These are phyloP conservation scores for Podila verticillata DNA, from an alignment of 192 early-diverging fungal genomes.

Conservation along the genomic window DNA sequence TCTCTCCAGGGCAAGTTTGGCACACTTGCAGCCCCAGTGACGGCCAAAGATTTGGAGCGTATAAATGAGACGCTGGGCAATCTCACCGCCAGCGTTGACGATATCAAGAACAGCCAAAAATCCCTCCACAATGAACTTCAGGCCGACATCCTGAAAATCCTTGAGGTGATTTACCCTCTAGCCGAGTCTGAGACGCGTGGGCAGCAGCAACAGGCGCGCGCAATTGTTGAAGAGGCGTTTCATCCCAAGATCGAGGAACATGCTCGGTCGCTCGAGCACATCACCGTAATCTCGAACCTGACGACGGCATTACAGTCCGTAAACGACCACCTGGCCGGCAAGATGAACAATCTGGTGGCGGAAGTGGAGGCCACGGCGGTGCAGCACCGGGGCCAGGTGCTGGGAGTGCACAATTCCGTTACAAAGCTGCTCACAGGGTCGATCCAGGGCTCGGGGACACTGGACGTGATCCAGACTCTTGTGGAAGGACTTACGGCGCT, in stretches of 20 bases:
- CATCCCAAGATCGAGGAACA: background rate
- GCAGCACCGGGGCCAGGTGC: background rate
- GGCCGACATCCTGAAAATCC: constrained; percentile 9
- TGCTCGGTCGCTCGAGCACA: background rate
- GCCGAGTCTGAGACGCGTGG: background rate
- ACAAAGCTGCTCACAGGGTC: background rate
- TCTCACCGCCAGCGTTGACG: background rate
- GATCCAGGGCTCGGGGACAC: background rate
- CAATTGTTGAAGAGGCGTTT: background rate
- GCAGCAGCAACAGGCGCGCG: background rate
- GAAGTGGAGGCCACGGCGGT: too few relatives aligned
- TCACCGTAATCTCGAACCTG: constrained; percentile 11
- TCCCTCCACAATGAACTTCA: background rate
- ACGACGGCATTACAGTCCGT: constrained; percentile 13
- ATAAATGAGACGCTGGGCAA: constrained; percentile 11
- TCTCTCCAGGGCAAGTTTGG: too few relatives aligned
- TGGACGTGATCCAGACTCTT: background rate
- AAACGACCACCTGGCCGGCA: background rate
- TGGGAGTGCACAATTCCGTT: background rate
- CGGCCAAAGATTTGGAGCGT: constrained; percentile 13
- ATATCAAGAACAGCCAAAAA: constrained; percentile 3
- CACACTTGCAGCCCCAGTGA: background rate
- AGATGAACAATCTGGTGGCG: background rate
- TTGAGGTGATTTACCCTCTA: background rate
- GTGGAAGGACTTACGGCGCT: background rate